phyloP scores from a whole-genome alignment of 805 yeast genomes.

The Candida krabiensis region DNA sequence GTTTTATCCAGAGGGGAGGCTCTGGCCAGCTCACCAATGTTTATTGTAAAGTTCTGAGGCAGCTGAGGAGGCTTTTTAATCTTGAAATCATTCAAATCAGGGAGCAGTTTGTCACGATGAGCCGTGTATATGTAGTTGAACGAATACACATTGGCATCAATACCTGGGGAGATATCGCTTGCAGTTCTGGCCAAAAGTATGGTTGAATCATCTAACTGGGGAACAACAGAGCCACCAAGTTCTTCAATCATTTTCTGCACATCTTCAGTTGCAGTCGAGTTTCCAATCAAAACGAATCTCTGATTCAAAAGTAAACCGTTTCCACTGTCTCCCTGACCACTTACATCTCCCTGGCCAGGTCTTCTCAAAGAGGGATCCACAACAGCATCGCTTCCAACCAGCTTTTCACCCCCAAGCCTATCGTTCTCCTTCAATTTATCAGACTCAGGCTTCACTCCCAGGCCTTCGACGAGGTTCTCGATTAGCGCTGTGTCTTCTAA shows the following conservation, averaged over 20 bases:
- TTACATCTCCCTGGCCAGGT: slow-evolving; percentile 7
- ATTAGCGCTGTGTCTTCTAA: slow-evolving; percentile 15
- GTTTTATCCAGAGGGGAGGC: neutral
- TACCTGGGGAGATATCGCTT: slow-evolving; percentile 13
- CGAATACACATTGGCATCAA: slow-evolving; percentile 20
- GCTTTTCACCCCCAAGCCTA: slow-evolving; percentile 1
- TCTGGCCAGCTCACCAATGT: slow-evolving; percentile 24
- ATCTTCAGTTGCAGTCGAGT: slow-evolving; percentile 13
- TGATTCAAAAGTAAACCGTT: slow-evolving; percentile 14
- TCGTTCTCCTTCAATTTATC: slow-evolving; percentile 1
- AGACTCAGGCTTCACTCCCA: slow-evolving; percentile 2
- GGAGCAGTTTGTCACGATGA: slow-evolving; percentile 16
- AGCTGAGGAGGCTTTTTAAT: slow-evolving; percentile 24
- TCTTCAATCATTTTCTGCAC: slow-evolving; percentile 18
- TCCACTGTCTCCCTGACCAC: too few relatives aligned
- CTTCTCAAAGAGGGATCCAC: slow-evolving; percentile 13
- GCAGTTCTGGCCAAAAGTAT: slow-evolving; percentile 21
- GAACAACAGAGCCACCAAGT: slow-evolving; percentile 25
- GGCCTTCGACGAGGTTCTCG: slow-evolving; percentile 13
- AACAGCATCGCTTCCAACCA: slow-evolving; percentile 2
- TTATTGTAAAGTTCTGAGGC: slow-evolving; percentile 23
- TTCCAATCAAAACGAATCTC: slow-evolving; percentile 20
- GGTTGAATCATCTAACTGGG: slow-evolving; percentile 6
- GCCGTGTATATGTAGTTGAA: slow-evolving; percentile 25
- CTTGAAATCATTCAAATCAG: slow-evolving; percentile 20